Percentiles rank a stretch among this genome's conserved stretches.
Evolutionary conservation across 805 yeast species (phyloP).

Genomic region (Hanseniaspora occidentalis): DNA sequence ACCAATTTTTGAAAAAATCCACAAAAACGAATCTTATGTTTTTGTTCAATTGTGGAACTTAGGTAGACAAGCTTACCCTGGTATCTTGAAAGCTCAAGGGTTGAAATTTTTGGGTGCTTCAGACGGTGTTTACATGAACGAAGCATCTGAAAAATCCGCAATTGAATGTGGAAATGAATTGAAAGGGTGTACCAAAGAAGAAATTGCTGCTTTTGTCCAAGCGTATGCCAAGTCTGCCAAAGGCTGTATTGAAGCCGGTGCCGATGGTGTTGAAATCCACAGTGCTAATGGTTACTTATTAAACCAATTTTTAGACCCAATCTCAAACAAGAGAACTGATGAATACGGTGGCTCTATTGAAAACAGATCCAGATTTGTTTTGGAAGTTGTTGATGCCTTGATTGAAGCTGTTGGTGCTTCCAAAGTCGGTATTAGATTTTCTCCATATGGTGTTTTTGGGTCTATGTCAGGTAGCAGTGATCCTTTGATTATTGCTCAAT

Average conservation of each 20-base stretch:
- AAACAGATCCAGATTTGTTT: slow-evolving; percentile 32
- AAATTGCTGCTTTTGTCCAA: slow-evolving; percentile 27
- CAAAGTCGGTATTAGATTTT: slow-evolving; percentile 34
- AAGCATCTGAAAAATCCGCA: slow-evolving; percentile 23
- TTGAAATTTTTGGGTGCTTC: slow-evolving; percentile 30
- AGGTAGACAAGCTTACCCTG: slow-evolving; percentile 30
- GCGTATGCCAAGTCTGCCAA: slow-evolving; percentile 35
- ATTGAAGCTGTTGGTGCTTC: slow-evolving; percentile 39
- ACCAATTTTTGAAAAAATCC: slow-evolving; percentile 35
- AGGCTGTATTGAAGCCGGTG: slow-evolving; percentile 24
- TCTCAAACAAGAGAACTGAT: slow-evolving; percentile 35
- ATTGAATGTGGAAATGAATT: slow-evolving; percentile 22
- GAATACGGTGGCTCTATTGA: slow-evolving; percentile 43
- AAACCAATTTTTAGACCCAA: slow-evolving; percentile 40
- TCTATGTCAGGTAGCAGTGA: slow-evolving; percentile 25
- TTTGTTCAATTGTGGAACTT: slow-evolving; percentile 41
- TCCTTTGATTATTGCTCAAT: slow-evolving; percentile 28
- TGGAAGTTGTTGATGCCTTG: slow-evolving; percentile 39
- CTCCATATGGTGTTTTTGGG: slow-evolving; percentile 32
- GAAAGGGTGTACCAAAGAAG: slow-evolving; percentile 20
- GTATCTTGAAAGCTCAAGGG: slow-evolving; percentile 24
- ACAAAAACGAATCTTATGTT: slow-evolving; percentile 33
- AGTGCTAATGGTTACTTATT: slow-evolving; percentile 57
- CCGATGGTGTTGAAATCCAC: slow-evolving; percentile 57
- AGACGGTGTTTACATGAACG: slow-evolving; percentile 24